Evolutionary conservation across 2,329 filamentous ascomycete genomes (phyloP).

Genomic region (Domatiomyces globalis): DNA sequence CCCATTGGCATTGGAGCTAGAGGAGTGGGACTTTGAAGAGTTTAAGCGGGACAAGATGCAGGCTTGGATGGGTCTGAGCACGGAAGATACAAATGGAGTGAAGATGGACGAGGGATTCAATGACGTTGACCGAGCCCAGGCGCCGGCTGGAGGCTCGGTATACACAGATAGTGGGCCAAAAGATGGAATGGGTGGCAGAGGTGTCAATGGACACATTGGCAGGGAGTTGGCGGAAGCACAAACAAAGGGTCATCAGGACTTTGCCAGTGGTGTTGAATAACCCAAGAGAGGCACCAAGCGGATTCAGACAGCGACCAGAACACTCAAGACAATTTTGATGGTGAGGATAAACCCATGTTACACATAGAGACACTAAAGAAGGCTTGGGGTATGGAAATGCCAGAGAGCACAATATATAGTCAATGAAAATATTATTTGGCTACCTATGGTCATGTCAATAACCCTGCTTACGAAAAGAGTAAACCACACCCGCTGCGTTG

Average conservation of each 20-base stretch:
- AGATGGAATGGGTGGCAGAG: conserved; percentile 17
- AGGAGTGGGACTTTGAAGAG: conserved; percentile 78
- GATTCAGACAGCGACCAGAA: too few species aligned
- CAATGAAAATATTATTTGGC: neutral
- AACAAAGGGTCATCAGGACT: neutral
- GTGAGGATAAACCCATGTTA: neutral
- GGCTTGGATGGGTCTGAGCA: conserved; percentile 38
- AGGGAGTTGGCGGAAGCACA: conserved; percentile 12
- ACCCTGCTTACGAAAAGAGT: neutral
- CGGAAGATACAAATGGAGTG: conserved; percentile 27
- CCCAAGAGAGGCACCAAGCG: neutral
- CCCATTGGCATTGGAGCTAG: conserved; percentile 44
- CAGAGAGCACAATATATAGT: neutral
- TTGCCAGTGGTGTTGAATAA: neutral
- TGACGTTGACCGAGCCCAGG: conserved; percentile 14
- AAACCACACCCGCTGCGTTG: neutral
- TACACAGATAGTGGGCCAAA: conserved; percentile 1
- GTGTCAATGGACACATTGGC: conserved; percentile 15
- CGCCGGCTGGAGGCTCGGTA: conserved; percentile 2
- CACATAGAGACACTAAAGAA: neutral
- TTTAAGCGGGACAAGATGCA: conserved; percentile 64
- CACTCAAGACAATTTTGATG: too few species aligned
- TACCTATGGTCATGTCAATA: neutral
- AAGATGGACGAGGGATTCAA: conserved; percentile 23
- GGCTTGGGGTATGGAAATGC: neutral